These are phyloP conservation scores for Candida krabiensis DNA, from an alignment of 805 yeast species.

Conservation along the genomic window DNA sequence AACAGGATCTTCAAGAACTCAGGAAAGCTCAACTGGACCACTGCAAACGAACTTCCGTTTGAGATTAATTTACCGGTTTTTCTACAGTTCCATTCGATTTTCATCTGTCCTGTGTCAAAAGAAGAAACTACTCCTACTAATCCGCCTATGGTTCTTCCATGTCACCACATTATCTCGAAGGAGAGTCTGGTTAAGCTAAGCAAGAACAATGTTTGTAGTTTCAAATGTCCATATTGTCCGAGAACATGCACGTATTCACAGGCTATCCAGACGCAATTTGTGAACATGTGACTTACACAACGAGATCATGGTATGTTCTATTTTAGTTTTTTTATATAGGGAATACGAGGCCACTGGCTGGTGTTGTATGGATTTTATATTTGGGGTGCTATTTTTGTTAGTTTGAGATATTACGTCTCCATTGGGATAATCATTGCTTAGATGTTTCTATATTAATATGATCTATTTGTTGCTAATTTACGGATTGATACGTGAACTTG, in stretches of 20 bases:
- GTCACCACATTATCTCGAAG: constrained; percentile 54
- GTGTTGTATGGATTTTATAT: too few species aligned
- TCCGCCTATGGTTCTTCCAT: constrained; percentile 49
- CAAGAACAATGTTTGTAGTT: constrained; percentile 37
- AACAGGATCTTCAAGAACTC: constrained; percentile 37
- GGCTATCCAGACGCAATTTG: constrained; percentile 46
- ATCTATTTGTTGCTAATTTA: too few species aligned
- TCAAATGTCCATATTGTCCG: constrained; percentile 78
- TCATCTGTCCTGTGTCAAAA: constrained; percentile 70
- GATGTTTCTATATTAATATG: too few species aligned
- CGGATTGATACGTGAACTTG: too few species aligned
- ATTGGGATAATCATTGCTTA: too few species aligned
- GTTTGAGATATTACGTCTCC: too few species aligned
- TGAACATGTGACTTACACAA: constrained; percentile 30
- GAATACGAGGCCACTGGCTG: too few species aligned
- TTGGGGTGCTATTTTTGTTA: too few species aligned
- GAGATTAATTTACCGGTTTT: constrained; percentile 55
- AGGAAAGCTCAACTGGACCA: constrained; percentile 52
- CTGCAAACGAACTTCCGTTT: constrained; percentile 60
- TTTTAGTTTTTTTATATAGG: too few species aligned
- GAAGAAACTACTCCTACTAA: constrained; percentile 59
- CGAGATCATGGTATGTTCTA: too few species aligned
- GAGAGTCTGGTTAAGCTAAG: constrained; percentile 51
- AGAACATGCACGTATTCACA: constrained; percentile 40
- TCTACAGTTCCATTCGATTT: constrained; percentile 61